Evolutionary conservation across 2,329 filamentous ascomycete genomes (phyloP).

Genomic region (Aspergillus sp.): DNA sequence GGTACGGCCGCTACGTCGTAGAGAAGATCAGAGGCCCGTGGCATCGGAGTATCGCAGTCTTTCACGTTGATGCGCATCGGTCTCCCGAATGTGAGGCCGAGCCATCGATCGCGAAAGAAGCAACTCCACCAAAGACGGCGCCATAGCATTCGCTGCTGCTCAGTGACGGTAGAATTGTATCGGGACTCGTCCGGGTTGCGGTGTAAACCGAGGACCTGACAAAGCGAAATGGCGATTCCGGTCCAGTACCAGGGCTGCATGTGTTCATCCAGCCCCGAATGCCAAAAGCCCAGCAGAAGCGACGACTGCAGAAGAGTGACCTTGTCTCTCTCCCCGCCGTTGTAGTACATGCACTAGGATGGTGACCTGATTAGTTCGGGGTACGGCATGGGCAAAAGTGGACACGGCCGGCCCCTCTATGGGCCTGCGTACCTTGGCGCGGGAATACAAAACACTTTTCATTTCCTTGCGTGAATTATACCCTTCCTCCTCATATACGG

Average conservation of each 20-base stretch:
- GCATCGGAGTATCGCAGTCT: slow-evolving; percentile 37
- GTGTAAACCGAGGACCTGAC: slow-evolving; percentile 46
- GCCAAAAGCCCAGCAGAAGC: slow-evolving; percentile 45
- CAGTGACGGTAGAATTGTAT: slow-evolving; percentile 20
- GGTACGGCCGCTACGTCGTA: slow-evolving; percentile 19
- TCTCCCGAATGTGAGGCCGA: slow-evolving; percentile 39
- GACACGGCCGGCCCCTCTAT: slow-evolving; percentile 12
- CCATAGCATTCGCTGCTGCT: slow-evolving; percentile 30
- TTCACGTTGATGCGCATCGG: slow-evolving; percentile 40
- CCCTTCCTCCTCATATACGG: slow-evolving; percentile 30
- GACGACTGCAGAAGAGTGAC: slow-evolving; percentile 44
- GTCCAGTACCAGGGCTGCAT: slow-evolving; percentile 48
- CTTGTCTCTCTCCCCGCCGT: slow-evolving; percentile 40
- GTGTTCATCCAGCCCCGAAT: slow-evolving; percentile 42
- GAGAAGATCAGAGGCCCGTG: slow-evolving; percentile 26
- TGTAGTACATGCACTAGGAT: slow-evolving; percentile 23
- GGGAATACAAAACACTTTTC: slow-evolving; percentile 38
- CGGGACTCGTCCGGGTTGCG: slow-evolving; percentile 21
- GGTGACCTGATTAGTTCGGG: neutral
- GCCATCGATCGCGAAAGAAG: slow-evolving; percentile 42
- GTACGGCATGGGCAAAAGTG: neutral
- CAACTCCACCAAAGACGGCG: slow-evolving; percentile 44
- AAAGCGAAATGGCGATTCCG: slow-evolving; percentile 44
- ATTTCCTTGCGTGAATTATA: slow-evolving; percentile 33
- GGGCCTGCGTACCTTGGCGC: slow-evolving; percentile 31